Base-by-base conservation (phyloP, 345 rosid genomes). In the Xanthoceras sorbifolium region DNA sequence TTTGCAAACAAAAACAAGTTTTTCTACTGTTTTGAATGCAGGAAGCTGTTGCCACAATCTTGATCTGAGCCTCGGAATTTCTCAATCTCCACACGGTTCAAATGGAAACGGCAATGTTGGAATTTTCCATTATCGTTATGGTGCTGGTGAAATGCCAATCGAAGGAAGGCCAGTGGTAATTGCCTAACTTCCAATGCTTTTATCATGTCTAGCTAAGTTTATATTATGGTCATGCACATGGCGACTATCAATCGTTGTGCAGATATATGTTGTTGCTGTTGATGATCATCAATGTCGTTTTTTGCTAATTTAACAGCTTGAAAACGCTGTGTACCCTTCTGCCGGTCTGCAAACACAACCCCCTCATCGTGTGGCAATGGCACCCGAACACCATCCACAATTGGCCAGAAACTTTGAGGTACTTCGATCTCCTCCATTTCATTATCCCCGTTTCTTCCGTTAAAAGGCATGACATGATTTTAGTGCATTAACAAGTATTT, bases 1-100 rank as follows among this genome's bases (percentile, higher is more conserved):
- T 26, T 46, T 17, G 6, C 14, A 7, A 10, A 3, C 0, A n/a
- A 6, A 59, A 63, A 63, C 67, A 28, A 11, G 20, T 63, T 9
- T 77, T 52, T 55, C 22, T 59, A 7, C 7, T 22, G 12, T 26
- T 28, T 74, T 2, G 25, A 74, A 29, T 77, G 66, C 87, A 87
- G 91, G 86, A 12, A 54, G 77, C 17, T 48, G 76, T 23, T 46
- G 50, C 72, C 85, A 84, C 70, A 83, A 72, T 78, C 90, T 91
- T 55, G 92, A 91, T 64, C 80, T 91, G 83, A 88, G 86, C 82
- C 86, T 90, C 10, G 89, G 92, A 26, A 87, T 88, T 77, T 80
- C 87, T 62, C 10, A 52, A 63, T 77, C 87, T 76, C 66, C 79
- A 9, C 76, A 65, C 31, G 32, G 31, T 69, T 73, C 64, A 22